A percentile compares a stretch with the other conserved stretches of the same genome.
These are phyloP conservation scores for Kodamaea sp. DNA, from an alignment of 1,139 yeast species.

Conservation along the genomic window DNA sequence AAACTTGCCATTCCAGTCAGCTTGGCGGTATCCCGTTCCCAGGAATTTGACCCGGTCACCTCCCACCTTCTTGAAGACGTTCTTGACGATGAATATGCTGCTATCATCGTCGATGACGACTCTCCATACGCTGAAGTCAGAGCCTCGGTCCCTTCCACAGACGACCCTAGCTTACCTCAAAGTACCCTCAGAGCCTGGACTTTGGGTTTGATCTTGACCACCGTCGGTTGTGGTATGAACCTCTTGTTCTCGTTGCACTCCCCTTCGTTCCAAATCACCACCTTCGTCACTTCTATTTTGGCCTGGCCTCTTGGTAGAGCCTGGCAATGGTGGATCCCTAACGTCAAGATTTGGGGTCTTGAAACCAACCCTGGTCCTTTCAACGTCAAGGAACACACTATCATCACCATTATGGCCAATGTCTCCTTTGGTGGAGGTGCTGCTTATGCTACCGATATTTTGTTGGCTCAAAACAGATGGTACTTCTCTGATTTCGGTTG, in stretches of 20 bases:
- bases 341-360: conserved; percentile 42
- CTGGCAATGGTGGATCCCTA: conserved; percentile 53
- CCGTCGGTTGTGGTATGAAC: conserved; percentile 62
- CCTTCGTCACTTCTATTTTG: conserved; percentile 58
- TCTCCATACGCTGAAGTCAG: conserved; percentile 72
- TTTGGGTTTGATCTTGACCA: conserved; percentile 50
- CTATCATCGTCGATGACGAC: conserved; percentile 49
- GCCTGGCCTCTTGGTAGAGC: conserved; percentile 64
- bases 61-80: conserved; percentile 19
- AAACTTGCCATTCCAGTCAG: conserved; percentile 3
- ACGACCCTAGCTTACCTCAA: conserved; percentile 56
- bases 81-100: conserved; percentile 46
- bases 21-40: conserved; percentile 29
- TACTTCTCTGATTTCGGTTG: conserved; percentile 49
- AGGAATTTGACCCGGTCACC: conserved; percentile 40
- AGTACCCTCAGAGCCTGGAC: conserved; percentile 67
- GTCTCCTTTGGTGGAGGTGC: conserved; percentile 61
- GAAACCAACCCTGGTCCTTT: conserved; percentile 63
- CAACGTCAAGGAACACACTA: conserved; percentile 64
- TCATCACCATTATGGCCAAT: conserved; percentile 62
- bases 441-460: conserved; percentile 62
- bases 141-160: conserved; percentile 65
- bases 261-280: conserved; percentile 56
- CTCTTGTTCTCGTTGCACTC: conserved; percentile 59
- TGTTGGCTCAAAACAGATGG: conserved; percentile 55